Percentiles rank a stretch among this genome's conserved stretches.
These are phyloP conservation scores for Fraxinus albicans DNA, from an alignment of 305 asterid species.

Conservation along the genomic window DNA sequence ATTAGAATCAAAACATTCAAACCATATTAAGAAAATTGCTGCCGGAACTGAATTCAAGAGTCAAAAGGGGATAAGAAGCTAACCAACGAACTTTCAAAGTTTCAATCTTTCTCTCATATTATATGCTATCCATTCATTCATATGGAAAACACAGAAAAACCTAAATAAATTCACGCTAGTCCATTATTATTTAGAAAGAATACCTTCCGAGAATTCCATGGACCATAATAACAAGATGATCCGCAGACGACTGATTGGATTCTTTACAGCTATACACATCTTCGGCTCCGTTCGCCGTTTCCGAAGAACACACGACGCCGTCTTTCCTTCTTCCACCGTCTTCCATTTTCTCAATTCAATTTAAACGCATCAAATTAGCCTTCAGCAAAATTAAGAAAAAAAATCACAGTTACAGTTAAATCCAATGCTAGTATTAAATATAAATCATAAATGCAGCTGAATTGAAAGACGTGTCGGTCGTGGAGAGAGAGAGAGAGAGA, in stretches of 20 bases:
- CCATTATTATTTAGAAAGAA: not conserved
- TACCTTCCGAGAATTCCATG: slow-evolving; percentile 86
- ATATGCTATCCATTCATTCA: not conserved
- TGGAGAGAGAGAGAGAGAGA: not conserved
- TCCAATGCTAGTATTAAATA: not conserved
- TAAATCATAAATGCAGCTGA: not conserved
- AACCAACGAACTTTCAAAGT: not conserved
- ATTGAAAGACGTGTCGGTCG: not conserved
- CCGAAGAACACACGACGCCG: slow-evolving; percentile 44
- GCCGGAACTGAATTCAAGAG: not conserved
- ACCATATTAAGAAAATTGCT: not conserved
- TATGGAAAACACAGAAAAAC: not conserved
- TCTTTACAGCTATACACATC: slow-evolving; percentile 48
- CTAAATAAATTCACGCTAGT: not conserved
- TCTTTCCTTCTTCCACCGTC: slow-evolving; percentile 21
- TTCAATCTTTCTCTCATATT: not conserved
- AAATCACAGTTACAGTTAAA: not conserved
- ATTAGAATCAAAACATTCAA: not conserved
- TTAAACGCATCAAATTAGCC: not conserved
- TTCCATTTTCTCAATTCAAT: slow-evolving; percentile 25
- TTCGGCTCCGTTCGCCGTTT: slow-evolving; percentile 49
- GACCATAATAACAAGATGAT: slow-evolving; percentile 79
- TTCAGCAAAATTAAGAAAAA: not conserved
- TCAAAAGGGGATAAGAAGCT: not conserved
- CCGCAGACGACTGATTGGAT: slow-evolving; percentile 55